Percentiles rank a stretch among this genome's conserved stretches.
Evolutionary conservation across 2,329 filamentous ascomycete genomes (phyloP).

Genomic region (Chaetomiaceae sp.): DNA sequence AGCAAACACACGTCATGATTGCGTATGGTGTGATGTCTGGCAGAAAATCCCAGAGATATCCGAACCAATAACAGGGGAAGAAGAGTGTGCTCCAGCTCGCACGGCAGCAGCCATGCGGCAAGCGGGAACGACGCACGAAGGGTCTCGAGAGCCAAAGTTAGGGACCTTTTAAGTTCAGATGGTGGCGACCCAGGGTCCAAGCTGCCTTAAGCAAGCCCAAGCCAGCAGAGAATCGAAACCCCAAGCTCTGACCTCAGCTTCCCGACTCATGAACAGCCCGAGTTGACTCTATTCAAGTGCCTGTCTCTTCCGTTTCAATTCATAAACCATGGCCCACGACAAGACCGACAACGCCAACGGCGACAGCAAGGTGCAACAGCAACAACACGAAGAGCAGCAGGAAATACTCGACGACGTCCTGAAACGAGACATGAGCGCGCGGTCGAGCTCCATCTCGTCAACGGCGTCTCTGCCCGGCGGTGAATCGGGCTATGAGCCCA

Average conservation of each 20-base stretch:
- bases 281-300: too few relatives aligned
- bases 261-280: too few relatives aligned
- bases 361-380: neutral
- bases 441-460: neutral
- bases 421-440: neutral
- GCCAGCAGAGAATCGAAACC: too few relatives aligned
- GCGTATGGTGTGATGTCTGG: too few relatives aligned
- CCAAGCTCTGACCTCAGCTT: too few relatives aligned
- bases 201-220: too few relatives aligned
- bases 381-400: neutral
- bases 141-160: too few relatives aligned
- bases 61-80: conserved; percentile 2
- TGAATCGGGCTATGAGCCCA: conserved; percentile 25
- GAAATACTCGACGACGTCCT: neutral
- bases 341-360: neutral
- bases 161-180: too few relatives aligned
- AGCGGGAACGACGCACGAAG: neutral
- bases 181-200: too few relatives aligned
- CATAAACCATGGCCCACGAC: neutral
- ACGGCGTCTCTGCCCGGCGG: neutral
- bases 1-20: neutral
- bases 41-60: too few relatives aligned
- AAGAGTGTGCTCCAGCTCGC: neutral
- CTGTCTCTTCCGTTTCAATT: neutral
- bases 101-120: too few relatives aligned